Conservation (phyloP, 2,329 filamentous ascomycete genomes). For the Arthrobotrys iridis region DNA sequence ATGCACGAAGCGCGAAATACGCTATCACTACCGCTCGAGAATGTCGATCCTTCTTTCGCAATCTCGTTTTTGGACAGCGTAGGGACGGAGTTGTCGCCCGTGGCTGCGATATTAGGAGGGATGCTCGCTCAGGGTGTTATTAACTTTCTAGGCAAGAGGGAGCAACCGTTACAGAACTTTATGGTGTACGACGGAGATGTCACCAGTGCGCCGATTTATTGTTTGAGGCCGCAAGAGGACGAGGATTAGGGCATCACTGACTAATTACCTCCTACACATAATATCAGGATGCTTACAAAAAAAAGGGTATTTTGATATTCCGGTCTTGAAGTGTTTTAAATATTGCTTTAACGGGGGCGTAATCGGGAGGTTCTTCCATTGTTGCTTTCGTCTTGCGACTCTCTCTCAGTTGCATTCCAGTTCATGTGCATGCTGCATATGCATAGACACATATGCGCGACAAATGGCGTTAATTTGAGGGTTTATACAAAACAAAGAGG, state of each 20-base stretch:
- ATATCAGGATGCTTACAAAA: too few species aligned
- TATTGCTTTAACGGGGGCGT: neutral
- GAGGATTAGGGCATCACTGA: slow-evolving; percentile 14
- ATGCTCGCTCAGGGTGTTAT: slow-evolving; percentile 96
- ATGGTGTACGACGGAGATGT: slow-evolving; percentile 88
- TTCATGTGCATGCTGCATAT: neutral
- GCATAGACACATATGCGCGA: neutral
- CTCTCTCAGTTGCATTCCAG: neutral
- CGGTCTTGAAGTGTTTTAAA: neutral
- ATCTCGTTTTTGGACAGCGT: slow-evolving; percentile 81
- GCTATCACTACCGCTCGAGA: slow-evolving; percentile 73
- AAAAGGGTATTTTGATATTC: neutral
- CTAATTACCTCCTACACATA: too few species aligned
- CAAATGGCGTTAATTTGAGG: neutral
- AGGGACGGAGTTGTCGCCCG: slow-evolving; percentile 82
- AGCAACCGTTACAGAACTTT: slow-evolving; percentile 96
- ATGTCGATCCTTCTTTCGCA: slow-evolving; percentile 37
- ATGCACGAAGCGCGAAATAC: slow-evolving; percentile 81
- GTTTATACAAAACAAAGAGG: neutral
- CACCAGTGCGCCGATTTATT: slow-evolving; percentile 80
- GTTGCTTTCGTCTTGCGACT: neutral
- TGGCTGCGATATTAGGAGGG: slow-evolving; percentile 87
- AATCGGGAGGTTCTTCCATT: neutral
- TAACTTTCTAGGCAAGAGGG: slow-evolving; percentile 87
- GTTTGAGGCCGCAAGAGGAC: slow-evolving; percentile 75